Evolutionary conservation across 176 grass and related monocot genomes (phyloP).

Genomic region (Thinopyrum elongatum): DNA sequence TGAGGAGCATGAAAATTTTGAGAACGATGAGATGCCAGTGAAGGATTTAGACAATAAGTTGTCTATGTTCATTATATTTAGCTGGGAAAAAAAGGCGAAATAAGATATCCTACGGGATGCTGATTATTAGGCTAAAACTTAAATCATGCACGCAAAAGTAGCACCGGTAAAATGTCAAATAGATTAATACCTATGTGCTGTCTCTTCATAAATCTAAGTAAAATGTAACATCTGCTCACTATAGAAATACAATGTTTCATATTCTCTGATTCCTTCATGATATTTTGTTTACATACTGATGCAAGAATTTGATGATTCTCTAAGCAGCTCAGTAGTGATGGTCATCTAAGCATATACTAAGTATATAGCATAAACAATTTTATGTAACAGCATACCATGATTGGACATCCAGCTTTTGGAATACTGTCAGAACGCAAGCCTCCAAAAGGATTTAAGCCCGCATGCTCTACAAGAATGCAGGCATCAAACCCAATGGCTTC

Average conservation of each 20-base stretch:
- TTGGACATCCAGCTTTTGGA: slow-evolving; percentile 95
- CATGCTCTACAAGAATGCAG: slow-evolving; percentile 94
- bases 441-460: slow-evolving; percentile 96
- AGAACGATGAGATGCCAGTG: background rate
- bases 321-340: background rate
- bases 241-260: background rate
- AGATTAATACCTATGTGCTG: background rate
- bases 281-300: slow-evolving; percentile 13
- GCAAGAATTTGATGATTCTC: slow-evolving; percentile 3
- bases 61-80: background rate
- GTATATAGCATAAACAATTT: slow-evolving; percentile 19
- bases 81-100: background rate
- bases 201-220: background rate
- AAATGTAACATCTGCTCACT: background rate
- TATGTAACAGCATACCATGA: slow-evolving; percentile 61
- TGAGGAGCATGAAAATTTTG: background rate
- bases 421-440: slow-evolving; percentile 89
- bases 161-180: background rate
- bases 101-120: background rate
- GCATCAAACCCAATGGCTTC: slow-evolving; percentile 98
- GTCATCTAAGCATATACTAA: background rate
- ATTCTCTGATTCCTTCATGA: background rate
- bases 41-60: background rate
- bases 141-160: slow-evolving; percentile 6
- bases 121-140: background rate